Evolutionary conservation across 208 protist species (phyloP), one percentile per base, ranked within the genome.

Genomic region (Strigomonas culicis): DNA sequence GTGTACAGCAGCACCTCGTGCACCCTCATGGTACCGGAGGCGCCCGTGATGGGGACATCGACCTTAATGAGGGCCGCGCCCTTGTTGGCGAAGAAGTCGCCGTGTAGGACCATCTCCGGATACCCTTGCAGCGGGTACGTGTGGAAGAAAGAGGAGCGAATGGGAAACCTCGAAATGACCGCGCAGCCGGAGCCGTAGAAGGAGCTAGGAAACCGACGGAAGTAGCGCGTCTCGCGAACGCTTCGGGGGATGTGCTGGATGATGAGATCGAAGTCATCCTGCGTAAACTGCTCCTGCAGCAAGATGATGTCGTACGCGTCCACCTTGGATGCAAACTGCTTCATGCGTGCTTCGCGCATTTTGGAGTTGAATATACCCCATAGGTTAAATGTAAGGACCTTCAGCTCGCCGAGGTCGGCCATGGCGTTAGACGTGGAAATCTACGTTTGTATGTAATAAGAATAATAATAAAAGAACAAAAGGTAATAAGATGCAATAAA

Each of bases 331-430:
- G 89, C 86, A 53, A 95, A 95, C 43, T 70, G 72, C 13, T 51
- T 59, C 89, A 95, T 95, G 52, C 89, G 86, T 1, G 66, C 81
- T 43, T 74, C 53, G 17, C 84, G 84, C 64, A 88, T 72, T 67
- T 86, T 90, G 0, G 89, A 89, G 73, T 93, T 95, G 65, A 95
- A 95, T 46, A 95, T 95, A n/a, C 89, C 89, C 86, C 89, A 95
- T 17, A 95, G 60, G 58, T 95, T 95, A 63, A 84, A 93, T 11
- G 80, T 93, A 24, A 90, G 72, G 44, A 95, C 89, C 8, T 79
- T 84, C 46, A 94, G 64, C 19, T 72, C 67, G 15, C 63, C 58
- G 4, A 28, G 22, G 6, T 59, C 53, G 1, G 53, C 21, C 53
- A 59, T 59, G 36, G 53, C 6, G 13, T 24, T 27, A 27, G n/a